Conservation (phyloP, 345 rosid species). For the Citrus mangshanensis region DNA sequence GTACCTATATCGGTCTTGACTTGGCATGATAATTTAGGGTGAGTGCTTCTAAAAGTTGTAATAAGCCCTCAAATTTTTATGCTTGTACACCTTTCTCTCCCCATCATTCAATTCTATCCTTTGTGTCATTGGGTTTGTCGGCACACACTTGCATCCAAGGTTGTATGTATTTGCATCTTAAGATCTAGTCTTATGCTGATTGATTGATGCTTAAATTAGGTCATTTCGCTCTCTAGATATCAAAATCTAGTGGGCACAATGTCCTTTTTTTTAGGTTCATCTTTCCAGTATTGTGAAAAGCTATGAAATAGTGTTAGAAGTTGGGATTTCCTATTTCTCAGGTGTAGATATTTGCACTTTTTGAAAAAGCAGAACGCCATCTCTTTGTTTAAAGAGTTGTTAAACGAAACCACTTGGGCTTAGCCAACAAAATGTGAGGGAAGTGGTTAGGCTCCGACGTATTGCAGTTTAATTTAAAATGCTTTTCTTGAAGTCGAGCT, state of each 20-base stretch:
- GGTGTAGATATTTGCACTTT: not conserved
- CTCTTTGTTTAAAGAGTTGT: not conserved
- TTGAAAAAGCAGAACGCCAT: too few species aligned
- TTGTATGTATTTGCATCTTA: not conserved
- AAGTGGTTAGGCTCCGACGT: too few species aligned
- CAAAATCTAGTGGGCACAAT: not conserved
- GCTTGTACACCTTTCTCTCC: not conserved
- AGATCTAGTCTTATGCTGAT: not conserved
- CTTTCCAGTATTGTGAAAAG: too few species aligned
- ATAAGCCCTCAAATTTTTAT: not conserved
- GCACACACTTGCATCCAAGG: not conserved
- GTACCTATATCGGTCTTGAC: not conserved
- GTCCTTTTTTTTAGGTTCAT: not conserved
- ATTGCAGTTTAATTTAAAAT: too few species aligned
- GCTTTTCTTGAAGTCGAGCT: accelerated
- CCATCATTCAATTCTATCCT: not conserved
- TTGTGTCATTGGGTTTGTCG: not conserved
- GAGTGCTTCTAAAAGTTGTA: not conserved
- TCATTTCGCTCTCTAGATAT: not conserved
- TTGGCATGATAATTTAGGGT: not conserved
- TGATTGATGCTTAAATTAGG: not conserved
- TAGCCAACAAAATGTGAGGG: too few species aligned
- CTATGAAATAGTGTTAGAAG: too few species aligned
- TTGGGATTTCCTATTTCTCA: not conserved
- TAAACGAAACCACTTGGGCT: too few species aligned